A percentile compares a stretch with the other conserved stretches of the same genome.
Conservation (phyloP, 352 stramenopile genomes). For the Phytophthora rubi region DNA sequence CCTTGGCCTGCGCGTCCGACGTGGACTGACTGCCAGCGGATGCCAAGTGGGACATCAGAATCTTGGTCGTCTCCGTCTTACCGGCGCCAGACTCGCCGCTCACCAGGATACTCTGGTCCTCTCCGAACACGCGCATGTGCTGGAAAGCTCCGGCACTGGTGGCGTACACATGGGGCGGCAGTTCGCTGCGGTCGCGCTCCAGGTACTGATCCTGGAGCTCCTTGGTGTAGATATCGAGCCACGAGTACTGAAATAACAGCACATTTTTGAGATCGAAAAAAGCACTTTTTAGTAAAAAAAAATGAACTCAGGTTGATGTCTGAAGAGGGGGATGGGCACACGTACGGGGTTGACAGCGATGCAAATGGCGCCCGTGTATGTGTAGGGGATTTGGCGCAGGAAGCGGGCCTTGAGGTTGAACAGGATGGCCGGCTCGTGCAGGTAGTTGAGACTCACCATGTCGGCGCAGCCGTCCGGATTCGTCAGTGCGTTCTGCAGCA, state of each 20-base stretch:
- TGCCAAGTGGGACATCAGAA: slow-evolving; percentile 95
- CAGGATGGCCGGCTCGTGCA: slow-evolving; percentile 92
- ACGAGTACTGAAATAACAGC: slow-evolving; percentile 79
- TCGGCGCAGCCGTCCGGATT: slow-evolving; percentile 70
- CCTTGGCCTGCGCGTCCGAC: slow-evolving; percentile 34
- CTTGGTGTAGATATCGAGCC: slow-evolving; percentile 90
- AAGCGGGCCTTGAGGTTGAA: slow-evolving; percentile 93
- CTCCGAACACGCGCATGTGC: slow-evolving; percentile 84
- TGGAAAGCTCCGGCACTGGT: slow-evolving; percentile 79
- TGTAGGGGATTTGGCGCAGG: slow-evolving; percentile 93
- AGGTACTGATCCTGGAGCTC: slow-evolving; percentile 85
- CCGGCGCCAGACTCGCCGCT: slow-evolving; percentile 92
- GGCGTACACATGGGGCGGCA: slow-evolving; percentile 86
- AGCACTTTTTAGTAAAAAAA: background rate
- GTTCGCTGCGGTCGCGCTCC: slow-evolving; percentile 65
- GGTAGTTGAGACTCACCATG: slow-evolving; percentile 91
- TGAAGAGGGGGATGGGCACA: slow-evolving; percentile 22
- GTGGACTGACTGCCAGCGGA: slow-evolving; percentile 54
- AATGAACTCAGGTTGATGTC: slow-evolving; percentile 3
- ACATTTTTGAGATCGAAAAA: background rate
- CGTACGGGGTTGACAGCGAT: slow-evolving; percentile 97
- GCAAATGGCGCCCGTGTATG: slow-evolving; percentile 96
- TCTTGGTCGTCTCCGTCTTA: slow-evolving; percentile 97
- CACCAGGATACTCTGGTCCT: slow-evolving; percentile 86
- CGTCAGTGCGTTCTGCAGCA: slow-evolving; percentile 75